Conservation (phyloP, 176 grass and related monocot genomes). For the Triticum monococcum region DNA sequence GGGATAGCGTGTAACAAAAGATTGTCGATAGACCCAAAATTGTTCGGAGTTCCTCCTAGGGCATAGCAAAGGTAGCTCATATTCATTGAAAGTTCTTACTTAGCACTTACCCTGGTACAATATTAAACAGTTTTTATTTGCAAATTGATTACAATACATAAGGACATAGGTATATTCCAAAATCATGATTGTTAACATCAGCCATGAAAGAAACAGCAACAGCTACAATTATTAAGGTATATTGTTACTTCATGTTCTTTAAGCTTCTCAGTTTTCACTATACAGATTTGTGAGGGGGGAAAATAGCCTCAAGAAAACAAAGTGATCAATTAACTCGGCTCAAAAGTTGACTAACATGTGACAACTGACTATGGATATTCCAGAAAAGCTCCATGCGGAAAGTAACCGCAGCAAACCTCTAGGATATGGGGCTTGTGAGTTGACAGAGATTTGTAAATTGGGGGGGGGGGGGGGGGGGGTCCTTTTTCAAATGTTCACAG, state of each 20-base stretch:
- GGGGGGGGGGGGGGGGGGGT: too few relatives aligned
- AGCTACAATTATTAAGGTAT: not conserved
- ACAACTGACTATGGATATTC: not conserved
- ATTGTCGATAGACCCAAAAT: not conserved
- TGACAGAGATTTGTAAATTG: not conserved
- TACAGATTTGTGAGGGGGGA: not conserved
- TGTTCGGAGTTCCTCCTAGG: not conserved
- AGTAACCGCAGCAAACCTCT: not conserved
- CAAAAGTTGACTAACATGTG: not conserved
- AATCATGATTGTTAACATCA: not conserved
- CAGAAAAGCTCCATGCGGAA: not conserved
- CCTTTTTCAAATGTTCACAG: not conserved
- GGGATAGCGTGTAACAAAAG: not conserved
- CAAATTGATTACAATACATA: not conserved
- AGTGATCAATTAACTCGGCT: not conserved
- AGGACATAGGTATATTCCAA: slow-evolving; percentile 11
- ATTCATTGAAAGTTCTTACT: not conserved
- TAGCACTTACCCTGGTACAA: not conserved
- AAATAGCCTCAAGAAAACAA: slow-evolving; percentile 1
- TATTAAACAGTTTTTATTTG: not conserved
- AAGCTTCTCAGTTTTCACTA: slow-evolving; percentile 7
- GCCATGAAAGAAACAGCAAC: not conserved
- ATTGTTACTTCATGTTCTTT: not conserved
- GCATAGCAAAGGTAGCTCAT: not conserved
- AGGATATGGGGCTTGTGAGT: not conserved